A percentile compares a stretch with the other conserved stretches of the same genome.
These are phyloP conservation scores for Acer campestre DNA, from an alignment of 345 rosid genomes.

Conservation along the genomic window DNA sequence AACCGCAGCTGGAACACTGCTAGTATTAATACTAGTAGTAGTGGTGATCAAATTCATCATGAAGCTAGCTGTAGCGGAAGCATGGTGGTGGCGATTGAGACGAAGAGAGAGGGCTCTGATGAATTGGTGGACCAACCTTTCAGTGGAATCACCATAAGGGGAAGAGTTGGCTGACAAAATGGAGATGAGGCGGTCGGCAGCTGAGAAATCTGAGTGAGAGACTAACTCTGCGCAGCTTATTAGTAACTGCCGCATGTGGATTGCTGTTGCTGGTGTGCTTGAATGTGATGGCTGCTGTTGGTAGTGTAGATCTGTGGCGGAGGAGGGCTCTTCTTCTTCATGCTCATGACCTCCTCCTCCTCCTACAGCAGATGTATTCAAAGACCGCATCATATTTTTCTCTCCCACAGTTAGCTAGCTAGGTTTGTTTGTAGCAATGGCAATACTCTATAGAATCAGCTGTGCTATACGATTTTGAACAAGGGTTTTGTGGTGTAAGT, in stretches of 20 bases:
- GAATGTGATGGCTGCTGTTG: conserved; percentile 24
- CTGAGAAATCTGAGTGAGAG: conserved; percentile 69
- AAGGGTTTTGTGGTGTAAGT: not conserved
- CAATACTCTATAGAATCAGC: not conserved
- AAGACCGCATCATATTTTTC: conserved; percentile 27
- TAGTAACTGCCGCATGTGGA: conserved; percentile 73
- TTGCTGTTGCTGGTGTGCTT: conserved; percentile 36
- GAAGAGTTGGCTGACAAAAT: conserved; percentile 59
- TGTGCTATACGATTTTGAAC: not conserved
- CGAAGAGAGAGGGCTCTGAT: conserved; percentile 76
- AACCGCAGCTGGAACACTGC: not conserved
- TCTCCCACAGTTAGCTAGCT: not conserved
- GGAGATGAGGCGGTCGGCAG: conserved; percentile 68
- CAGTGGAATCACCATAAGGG: conserved; percentile 78
- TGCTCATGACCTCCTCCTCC: conserved; percentile 22
- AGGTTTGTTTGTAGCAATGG: not conserved
- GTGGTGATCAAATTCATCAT: conserved; percentile 19
- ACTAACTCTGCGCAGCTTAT: conserved; percentile 67
- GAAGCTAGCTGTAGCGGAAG: conserved; percentile 11
- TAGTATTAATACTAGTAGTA: not conserved
- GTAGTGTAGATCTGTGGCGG: conserved; percentile 42
- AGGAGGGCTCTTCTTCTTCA: conserved; percentile 35
- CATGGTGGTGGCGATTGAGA: conserved; percentile 42
- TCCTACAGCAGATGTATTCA: conserved; percentile 22
- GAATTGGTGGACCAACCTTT: conserved; percentile 74